A percentile compares a stretch with the other conserved stretches of the same genome.
These are phyloP conservation scores for Nymphaea colorata DNA, from an alignment of 164 flowering plant species.

Conservation along the genomic window DNA sequence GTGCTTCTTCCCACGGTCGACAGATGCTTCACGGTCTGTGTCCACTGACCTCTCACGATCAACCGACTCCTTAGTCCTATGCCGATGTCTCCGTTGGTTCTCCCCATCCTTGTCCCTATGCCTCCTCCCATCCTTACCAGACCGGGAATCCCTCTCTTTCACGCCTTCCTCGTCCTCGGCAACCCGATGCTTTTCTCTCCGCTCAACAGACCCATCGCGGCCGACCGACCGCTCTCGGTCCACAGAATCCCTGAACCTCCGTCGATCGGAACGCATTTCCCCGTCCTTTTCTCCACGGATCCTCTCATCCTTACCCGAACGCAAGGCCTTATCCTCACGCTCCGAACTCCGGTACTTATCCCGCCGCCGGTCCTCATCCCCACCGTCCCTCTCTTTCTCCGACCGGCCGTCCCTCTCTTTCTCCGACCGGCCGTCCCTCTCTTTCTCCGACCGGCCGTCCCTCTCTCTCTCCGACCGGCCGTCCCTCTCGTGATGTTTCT, in stretches of 20 bases:
- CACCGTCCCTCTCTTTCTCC: neutral
- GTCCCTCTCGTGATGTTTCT: neutral
- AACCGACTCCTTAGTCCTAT: neutral
- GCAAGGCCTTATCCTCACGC: neutral
- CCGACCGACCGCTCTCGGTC: neutral
- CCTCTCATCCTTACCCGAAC: neutral
- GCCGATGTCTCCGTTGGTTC: neutral
- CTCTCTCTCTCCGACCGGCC: neutral
- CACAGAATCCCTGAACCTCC: neutral
- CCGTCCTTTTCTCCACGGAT: neutral
- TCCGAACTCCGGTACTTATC: neutral
- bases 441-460: no score
- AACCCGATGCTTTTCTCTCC: neutral
- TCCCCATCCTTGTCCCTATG: neutral
- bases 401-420: neutral
- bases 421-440: neutral
- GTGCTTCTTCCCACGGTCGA: neutral
- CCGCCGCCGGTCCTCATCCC: neutral
- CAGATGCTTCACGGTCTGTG: neutral
- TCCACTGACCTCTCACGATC: neutral
- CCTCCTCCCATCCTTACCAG: neutral
- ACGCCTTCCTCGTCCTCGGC: neutral
- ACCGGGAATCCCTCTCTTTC: neutral
- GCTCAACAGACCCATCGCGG: neutral
- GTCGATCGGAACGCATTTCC: neutral